Percentiles rank a stretch among this genome's conserved stretches.
Evolutionary conservation across 495 filamentous ascomycete species (phyloP).

Genomic region (Talaromyces adpressus): DNA sequence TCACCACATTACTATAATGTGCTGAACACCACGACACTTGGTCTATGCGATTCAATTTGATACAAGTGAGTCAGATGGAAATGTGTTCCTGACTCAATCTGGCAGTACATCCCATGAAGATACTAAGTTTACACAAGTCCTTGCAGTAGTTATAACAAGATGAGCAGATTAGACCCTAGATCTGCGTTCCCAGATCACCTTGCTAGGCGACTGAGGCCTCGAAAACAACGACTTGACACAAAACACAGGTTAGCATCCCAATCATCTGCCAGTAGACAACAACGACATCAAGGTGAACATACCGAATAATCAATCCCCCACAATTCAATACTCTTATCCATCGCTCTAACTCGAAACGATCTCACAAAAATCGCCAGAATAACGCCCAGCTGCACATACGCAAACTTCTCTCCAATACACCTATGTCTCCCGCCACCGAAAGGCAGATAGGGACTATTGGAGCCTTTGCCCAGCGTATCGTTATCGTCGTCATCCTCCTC

Average conservation of each 20-base stretch:
- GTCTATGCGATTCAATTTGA: background rate
- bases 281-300: constrained; percentile 11
- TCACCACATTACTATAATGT: background rate
- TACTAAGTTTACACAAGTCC: background rate
- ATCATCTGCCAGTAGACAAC: background rate
- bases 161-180: background rate
- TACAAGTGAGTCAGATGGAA: background rate
- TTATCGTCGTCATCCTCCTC: background rate
- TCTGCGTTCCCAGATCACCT: background rate
- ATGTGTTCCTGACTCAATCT: background rate
- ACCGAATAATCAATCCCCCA: constrained; percentile 47
- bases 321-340: constrained; percentile 20
- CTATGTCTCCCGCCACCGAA: constrained; percentile 51
- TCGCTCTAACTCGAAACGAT: constrained; percentile 34
- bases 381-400: constrained; percentile 44
- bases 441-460: constrained; percentile 48
- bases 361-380: constrained; percentile 42
- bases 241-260: background rate
- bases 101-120: too few species aligned
- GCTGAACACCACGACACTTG: background rate
- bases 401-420: constrained; percentile 52
- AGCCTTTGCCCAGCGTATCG: constrained; percentile 28
- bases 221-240: background rate
- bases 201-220: background rate
- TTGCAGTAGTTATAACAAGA: background rate